These are phyloP conservation scores for Rhodotorula sp. DNA, from an alignment of 1,284 basidiomycete species.

Conservation along the genomic window DNA sequence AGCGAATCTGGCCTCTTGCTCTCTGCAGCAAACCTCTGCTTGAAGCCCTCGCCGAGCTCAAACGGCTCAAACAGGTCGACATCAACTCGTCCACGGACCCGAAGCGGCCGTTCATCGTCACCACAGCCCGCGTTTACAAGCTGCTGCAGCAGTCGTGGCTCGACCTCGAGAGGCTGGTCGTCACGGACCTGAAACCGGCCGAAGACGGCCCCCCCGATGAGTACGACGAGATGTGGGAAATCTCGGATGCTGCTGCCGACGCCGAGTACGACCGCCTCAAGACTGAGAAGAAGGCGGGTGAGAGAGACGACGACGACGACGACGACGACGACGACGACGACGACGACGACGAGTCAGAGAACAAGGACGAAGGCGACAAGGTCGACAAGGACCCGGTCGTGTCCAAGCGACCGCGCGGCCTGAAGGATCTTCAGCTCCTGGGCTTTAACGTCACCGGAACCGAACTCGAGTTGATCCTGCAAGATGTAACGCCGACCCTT, in stretches of 20 bases:
- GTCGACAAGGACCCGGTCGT: neutral
- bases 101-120: slow-evolving; percentile 29
- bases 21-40: slow-evolving; percentile 23
- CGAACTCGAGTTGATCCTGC: slow-evolving; percentile 17
- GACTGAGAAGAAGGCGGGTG: neutral
- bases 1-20: neutral
- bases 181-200: slow-evolving; percentile 9
- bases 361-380: neutral
- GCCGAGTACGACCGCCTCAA: neutral
- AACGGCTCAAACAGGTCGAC: slow-evolving; percentile 28
- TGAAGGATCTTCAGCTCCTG: slow-evolving; percentile 16
- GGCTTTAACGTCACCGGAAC: slow-evolving; percentile 1
- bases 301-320: neutral
- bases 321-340: neutral
- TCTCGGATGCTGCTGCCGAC: slow-evolving; percentile 8
- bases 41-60: slow-evolving; percentile 17
- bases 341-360: neutral
- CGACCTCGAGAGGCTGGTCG: slow-evolving; percentile 22
- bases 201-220: slow-evolving; percentile 11
- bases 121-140: slow-evolving; percentile 22
- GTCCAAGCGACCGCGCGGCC: slow-evolving; percentile 8
- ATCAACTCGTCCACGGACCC: slow-evolving; percentile 22
- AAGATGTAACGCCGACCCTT: slow-evolving; percentile 10
- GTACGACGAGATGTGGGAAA: slow-evolving; percentile 23
- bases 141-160: slow-evolving; percentile 15